phyloP scores from a whole-genome alignment of 2,329 filamentous ascomycete species.

The Claviceps lovelessii region DNA sequence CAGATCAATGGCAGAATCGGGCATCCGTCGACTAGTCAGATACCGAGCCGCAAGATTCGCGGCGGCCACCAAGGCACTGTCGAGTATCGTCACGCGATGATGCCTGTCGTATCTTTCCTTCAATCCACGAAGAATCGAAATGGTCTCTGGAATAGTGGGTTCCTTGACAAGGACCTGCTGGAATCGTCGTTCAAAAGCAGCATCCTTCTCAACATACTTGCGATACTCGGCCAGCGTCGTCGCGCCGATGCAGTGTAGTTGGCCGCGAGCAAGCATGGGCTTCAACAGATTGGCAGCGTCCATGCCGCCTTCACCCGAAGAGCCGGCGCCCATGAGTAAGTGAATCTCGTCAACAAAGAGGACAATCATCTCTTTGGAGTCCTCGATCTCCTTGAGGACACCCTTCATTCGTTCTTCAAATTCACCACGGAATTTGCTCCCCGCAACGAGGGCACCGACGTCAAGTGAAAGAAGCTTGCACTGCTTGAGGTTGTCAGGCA shows the following conservation, averaged over 20 bases:
- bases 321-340: constrained; percentile 91
- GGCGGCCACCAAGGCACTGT: constrained; percentile 80
- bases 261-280: constrained; percentile 92
- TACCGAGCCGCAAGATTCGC: constrained; percentile 90
- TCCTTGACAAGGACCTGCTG: constrained; percentile 97
- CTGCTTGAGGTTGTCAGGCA: constrained; percentile 84
- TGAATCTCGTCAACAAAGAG: constrained; percentile 99
- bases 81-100: constrained; percentile 91
- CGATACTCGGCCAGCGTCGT: constrained; percentile 91
- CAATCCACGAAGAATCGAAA: constrained; percentile 94
- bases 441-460: constrained; percentile 85
- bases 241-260: constrained; percentile 94
- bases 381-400: constrained; percentile 88
- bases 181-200: constrained; percentile 94
- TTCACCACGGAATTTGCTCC: constrained; percentile 96
- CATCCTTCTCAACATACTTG: constrained; percentile 98
- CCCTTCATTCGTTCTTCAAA: constrained; percentile 99
- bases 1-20: constrained; percentile 91
- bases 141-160: constrained; percentile 71
- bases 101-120: constrained; percentile 98
- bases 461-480: constrained; percentile 92
- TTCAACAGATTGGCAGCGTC: constrained; percentile 95
- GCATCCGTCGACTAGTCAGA: constrained; percentile 76
- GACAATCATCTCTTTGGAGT: constrained; percentile 91
- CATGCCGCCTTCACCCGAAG: constrained; percentile 93